A percentile compares a stretch with the other conserved stretches of the same genome.
phyloP scores from a whole-genome alignment of 352 stramenopile genomes.

The Globisporangium acanthophoron region DNA sequence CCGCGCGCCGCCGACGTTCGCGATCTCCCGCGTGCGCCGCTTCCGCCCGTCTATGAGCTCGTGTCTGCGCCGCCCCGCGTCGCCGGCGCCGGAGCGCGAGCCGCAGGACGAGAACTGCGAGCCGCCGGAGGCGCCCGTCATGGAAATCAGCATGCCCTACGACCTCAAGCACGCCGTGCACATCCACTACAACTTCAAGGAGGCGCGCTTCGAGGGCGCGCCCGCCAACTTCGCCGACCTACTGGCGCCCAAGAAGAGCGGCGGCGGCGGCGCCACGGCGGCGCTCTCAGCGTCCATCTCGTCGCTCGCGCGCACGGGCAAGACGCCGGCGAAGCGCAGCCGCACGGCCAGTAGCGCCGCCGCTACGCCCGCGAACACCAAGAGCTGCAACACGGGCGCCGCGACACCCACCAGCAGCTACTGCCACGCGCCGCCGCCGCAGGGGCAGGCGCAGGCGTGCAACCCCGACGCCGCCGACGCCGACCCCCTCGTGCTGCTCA shows the following conservation, averaged over 20 bases:
- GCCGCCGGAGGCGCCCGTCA: slow-evolving; percentile 12
- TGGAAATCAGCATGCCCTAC: slow-evolving; percentile 70
- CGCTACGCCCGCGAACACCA: slow-evolving; percentile 12
- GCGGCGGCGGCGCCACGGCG: neutral
- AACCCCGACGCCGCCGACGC: neutral
- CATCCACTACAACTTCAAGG: slow-evolving; percentile 84
- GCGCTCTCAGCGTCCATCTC: slow-evolving; percentile 9
- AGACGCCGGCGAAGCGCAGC: slow-evolving; percentile 21
- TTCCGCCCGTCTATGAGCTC: slow-evolving; percentile 28
- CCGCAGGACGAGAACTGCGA: slow-evolving; percentile 25
- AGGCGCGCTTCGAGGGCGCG: slow-evolving; percentile 82
- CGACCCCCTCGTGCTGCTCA: slow-evolving; percentile 42
- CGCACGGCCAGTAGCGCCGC: slow-evolving; percentile 27
- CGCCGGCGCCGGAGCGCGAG: neutral
- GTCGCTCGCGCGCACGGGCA: slow-evolving; percentile 4
- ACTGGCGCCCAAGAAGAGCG: slow-evolving; percentile 17
- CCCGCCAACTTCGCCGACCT: slow-evolving; percentile 78
- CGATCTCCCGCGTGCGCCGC: slow-evolving; percentile 2
- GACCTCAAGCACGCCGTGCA: slow-evolving; percentile 79
- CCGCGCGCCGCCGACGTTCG: neutral
- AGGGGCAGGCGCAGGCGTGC: no score
- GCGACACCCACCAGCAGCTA: neutral
- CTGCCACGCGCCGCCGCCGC: neutral
- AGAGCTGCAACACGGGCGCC: slow-evolving; percentile 4
- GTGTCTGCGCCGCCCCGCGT: slow-evolving; percentile 12